Evolutionary conservation across 2,329 filamentous ascomycete genomes (phyloP).

Genomic region (Chaetomium globosum): DNA sequence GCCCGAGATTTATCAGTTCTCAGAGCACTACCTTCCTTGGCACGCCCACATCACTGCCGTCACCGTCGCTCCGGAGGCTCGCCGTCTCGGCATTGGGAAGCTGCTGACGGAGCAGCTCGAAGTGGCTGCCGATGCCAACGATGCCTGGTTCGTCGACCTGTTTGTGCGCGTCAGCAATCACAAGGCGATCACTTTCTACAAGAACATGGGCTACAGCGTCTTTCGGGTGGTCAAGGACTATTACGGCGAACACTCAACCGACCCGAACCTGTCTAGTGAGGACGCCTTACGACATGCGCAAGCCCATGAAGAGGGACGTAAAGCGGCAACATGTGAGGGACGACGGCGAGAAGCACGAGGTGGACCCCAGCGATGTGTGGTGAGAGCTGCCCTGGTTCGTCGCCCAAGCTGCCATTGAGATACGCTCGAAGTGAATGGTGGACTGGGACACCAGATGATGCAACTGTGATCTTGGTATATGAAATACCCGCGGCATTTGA

Average conservation of each 20-base stretch:
- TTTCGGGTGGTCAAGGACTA: constrained; percentile 88
- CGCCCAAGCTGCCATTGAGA: not conserved
- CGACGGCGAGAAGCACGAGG: constrained; percentile 76
- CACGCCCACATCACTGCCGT: constrained; percentile 97
- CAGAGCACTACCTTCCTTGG: constrained; percentile 95
- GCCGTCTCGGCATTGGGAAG: constrained; percentile 83
- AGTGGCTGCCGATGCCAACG: constrained; percentile 74
- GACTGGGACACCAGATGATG: not conserved
- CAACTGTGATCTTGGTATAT: not conserved
- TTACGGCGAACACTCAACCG: constrained; percentile 80
- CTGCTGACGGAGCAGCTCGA: constrained; percentile 81
- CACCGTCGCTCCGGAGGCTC: constrained; percentile 84
- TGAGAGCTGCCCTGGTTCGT: constrained; percentile 44
- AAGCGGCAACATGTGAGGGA: constrained; percentile 74
- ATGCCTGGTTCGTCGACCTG: constrained; percentile 93
- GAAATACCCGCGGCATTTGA: not conserved
- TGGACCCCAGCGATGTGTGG: constrained; percentile 86
- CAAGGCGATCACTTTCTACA: constrained; percentile 85
- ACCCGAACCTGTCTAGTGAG: constrained; percentile 66
- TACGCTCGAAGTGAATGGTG: not conserved
- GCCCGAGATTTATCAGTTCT: constrained; percentile 71
- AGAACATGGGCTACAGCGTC: constrained; percentile 87
- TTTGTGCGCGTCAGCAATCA: constrained; percentile 89
- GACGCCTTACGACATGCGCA: constrained; percentile 98
- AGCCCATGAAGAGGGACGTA: constrained; percentile 80